These are phyloP conservation scores for Eimeria necatrix DNA, from an alignment of 169 alveolate genomes.

Conservation along the genomic window DNA sequence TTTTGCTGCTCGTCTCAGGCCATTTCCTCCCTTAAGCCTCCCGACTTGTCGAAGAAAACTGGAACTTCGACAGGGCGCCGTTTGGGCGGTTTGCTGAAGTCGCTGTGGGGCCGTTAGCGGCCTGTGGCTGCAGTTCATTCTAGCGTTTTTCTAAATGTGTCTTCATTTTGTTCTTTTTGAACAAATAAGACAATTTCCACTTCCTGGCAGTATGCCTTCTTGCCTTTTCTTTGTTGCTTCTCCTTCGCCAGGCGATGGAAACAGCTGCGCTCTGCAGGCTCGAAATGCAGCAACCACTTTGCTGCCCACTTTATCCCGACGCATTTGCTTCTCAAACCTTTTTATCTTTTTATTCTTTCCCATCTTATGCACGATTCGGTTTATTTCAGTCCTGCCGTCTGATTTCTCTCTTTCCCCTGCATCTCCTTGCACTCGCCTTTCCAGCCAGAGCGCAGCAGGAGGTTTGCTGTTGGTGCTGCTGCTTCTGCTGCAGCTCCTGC, in stretches of 20 bases:
- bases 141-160: neutral
- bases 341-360: neutral
- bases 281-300: neutral
- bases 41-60: neutral
- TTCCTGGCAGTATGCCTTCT: too few species aligned
- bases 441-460: too few species aligned
- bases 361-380: neutral
- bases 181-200: too few species aligned
- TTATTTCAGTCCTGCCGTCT: neutral
- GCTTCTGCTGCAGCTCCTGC: too few species aligned
- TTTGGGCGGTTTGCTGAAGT: slow-evolving; percentile 5
- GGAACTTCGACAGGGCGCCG: neutral
- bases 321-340: neutral
- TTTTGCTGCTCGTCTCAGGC: neutral
- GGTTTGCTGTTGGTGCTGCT: too few species aligned
- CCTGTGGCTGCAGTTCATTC: neutral
- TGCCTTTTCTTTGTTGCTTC: neutral
- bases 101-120: slow-evolving; percentile 16
- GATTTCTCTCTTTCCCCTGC: neutral
- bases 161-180: neutral
- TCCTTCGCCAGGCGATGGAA: neutral
- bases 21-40: slow-evolving; percentile 6
- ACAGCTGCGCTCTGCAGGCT: neutral
- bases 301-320: neutral
- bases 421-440: neutral